A percentile compares a stretch with the other conserved stretches of the same genome.
Evolutionary conservation across 2,329 filamentous ascomycete species (phyloP).

Genomic region (Arthrobotrys musiformis): DNA sequence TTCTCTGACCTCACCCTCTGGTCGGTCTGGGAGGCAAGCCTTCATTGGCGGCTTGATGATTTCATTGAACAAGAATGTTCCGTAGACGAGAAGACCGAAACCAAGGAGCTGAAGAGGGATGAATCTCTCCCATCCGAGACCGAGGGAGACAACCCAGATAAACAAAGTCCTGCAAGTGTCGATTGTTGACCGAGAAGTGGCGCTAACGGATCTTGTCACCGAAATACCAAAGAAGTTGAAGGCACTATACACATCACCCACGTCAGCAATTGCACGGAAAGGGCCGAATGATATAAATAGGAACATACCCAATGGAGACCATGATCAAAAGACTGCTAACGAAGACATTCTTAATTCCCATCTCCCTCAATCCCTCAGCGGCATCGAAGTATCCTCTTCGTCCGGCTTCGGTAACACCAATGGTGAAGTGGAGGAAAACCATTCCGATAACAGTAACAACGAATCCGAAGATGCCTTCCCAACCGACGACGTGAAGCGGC

Average conservation of each 20-base stretch:
- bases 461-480: constrained; percentile 95
- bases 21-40: constrained; percentile 66
- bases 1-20: constrained; percentile 55
- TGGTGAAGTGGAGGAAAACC: constrained; percentile 78
- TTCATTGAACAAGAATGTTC: constrained; percentile 96
- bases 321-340: constrained; percentile 89
- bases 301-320: constrained; percentile 89
- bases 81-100: constrained; percentile 90
- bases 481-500: constrained; percentile 90
- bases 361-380: constrained; percentile 82
- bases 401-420: constrained; percentile 80
- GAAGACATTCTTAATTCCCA: constrained; percentile 78
- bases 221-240: constrained; percentile 99
- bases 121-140: constrained; percentile 95
- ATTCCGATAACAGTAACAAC: constrained; percentile 80
- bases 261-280: constrained; percentile 51
- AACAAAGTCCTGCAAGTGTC: constrained; percentile 97
- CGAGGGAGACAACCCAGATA: constrained; percentile 95
- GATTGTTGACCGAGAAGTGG: constrained; percentile 93
- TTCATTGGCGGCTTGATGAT: constrained; percentile 84
- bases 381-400: constrained; percentile 89
- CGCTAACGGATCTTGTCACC: constrained; percentile 87
- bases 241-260: constrained; percentile 67
- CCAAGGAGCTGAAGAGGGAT: constrained; percentile 95
- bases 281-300: not conserved